These are phyloP conservation scores for Penicillium samsonianum DNA, from an alignment of 495 filamentous ascomycete species.

Conservation along the genomic window DNA sequence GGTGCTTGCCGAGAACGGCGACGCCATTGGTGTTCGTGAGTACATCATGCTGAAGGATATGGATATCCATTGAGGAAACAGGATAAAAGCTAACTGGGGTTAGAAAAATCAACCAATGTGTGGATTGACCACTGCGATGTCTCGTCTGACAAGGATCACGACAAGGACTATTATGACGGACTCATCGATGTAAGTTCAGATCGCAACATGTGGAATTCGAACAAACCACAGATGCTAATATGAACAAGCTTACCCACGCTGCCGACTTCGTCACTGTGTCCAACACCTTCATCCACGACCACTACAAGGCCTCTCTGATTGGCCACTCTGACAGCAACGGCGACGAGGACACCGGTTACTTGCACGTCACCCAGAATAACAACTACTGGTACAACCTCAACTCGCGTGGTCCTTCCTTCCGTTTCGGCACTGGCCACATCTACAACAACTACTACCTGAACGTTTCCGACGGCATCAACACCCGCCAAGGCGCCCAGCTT, in stretches of 20 bases:
- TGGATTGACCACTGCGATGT: constrained; percentile 73
- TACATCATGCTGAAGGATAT: constrained; percentile 1
- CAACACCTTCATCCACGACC: constrained; percentile 57
- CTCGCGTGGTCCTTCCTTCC: constrained; percentile 59
- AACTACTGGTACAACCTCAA: constrained; percentile 65
- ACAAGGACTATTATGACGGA: constrained; percentile 71
- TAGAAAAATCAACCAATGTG: constrained; percentile 56
- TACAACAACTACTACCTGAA: constrained; percentile 52
- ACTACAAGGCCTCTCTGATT: constrained; percentile 65
- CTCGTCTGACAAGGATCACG: constrained; percentile 52
- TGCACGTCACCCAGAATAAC: constrained; percentile 62
- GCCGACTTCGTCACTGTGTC: constrained; percentile 54
- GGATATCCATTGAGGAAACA: not conserved
- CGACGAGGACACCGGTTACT: constrained; percentile 52
- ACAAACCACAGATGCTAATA: not conserved
- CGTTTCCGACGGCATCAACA: constrained; percentile 62
- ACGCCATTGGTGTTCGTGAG: constrained; percentile 58
- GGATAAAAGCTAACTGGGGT: not conserved
- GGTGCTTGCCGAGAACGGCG: constrained; percentile 58
- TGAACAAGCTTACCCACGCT: constrained; percentile 42
- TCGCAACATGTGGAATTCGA: not conserved
- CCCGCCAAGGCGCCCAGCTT: constrained; percentile 63
- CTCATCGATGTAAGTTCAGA: constrained; percentile 55
- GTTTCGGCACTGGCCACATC: constrained; percentile 62
- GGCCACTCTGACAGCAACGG: constrained; percentile 55